Evolutionary conservation across 164 flowering plant genomes (phyloP), one percentile per base, ranked within the genome.

Genomic region (Echeveria elegans): DNA sequence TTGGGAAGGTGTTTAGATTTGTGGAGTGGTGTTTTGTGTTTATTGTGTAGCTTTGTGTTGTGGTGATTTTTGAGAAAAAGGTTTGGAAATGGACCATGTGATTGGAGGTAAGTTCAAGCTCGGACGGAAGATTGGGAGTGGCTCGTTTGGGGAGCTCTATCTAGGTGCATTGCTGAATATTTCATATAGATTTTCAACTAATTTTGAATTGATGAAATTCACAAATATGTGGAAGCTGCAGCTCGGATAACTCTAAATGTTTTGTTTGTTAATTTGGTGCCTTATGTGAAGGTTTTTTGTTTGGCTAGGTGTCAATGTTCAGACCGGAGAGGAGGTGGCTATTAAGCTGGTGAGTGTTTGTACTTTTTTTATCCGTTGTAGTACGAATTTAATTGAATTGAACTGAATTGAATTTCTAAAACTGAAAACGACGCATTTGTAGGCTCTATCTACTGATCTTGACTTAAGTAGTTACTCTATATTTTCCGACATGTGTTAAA

Each of bases 281-380:
- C 31, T 58, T 68, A 9, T 14, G 18, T 64, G 63, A 29, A 41
- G 36, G 65, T 40, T 56, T 41, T 67, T 63, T 48, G 52, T 30
- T 72, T 71, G 50, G 52, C 70, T 71, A 85, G 88, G 81, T 71
- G 81, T 81, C 24, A 81, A 85, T 79, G 69, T 85, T 16, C 85
- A 85, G 61, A 82, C 74, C 69, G 86, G 86, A 71, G 88, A 85
- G 71, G 88, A 85, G 73, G 86, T 85, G 50, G 88, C 83, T 62
- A 74, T 85, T 40, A 85, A 85, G 74, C 78, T 81, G 82, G 88
- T 85, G 78, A 53, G 74, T 63, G 23, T 26, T 21, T 16, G 70
- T 34, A 56, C 41, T 34, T 65, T 64, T 37, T 29, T 23, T 63
- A n/a, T 72, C 24, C 5, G 29, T 12, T 7, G 15, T 40, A 40